Conservation (phyloP, 1,139 yeast species). For the Lodderomyces theae region DNA sequence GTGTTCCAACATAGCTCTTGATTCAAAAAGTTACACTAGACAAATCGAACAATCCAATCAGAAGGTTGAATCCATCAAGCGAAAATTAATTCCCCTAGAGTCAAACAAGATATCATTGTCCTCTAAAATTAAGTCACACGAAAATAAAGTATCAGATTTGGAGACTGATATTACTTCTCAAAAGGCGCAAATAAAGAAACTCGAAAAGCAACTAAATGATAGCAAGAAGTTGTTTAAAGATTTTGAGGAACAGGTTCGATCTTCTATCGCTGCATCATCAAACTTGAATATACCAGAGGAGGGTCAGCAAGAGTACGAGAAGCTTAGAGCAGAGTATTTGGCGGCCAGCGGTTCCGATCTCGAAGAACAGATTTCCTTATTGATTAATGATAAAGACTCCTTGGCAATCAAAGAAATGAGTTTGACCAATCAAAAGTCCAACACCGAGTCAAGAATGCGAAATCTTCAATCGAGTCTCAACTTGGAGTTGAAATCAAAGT, state of each 20-base stretch:
- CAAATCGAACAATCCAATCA: slow-evolving; percentile 33
- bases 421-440: slow-evolving; percentile 42
- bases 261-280: slow-evolving; percentile 38
- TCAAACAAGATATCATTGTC: slow-evolving; percentile 51
- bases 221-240: slow-evolving; percentile 41
- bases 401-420: slow-evolving; percentile 36
- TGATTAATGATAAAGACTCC: slow-evolving; percentile 46
- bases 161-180: slow-evolving; percentile 55
- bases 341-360: slow-evolving; percentile 57
- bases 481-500: slow-evolving; percentile 30
- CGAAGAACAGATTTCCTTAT: slow-evolving; percentile 47
- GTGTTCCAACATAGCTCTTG: slow-evolving; percentile 47
- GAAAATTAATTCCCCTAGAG: slow-evolving; percentile 55
- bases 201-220: slow-evolving; percentile 48
- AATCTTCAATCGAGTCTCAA: slow-evolving; percentile 31
- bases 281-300: slow-evolving; percentile 21
- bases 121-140: slow-evolving; percentile 47
- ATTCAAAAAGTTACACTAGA: slow-evolving; percentile 39
- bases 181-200: slow-evolving; percentile 35
- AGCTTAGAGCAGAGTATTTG: slow-evolving; percentile 55
- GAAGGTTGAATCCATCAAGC: slow-evolving; percentile 40
- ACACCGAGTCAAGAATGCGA: slow-evolving; percentile 38
- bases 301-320: slow-evolving; percentile 59
- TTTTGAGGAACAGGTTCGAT: slow-evolving; percentile 37
- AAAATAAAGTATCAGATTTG: slow-evolving; percentile 53